phyloP scores from a whole-genome alignment of 1,284 basidiomycete species.

The Ustilago xerochloae region DNA sequence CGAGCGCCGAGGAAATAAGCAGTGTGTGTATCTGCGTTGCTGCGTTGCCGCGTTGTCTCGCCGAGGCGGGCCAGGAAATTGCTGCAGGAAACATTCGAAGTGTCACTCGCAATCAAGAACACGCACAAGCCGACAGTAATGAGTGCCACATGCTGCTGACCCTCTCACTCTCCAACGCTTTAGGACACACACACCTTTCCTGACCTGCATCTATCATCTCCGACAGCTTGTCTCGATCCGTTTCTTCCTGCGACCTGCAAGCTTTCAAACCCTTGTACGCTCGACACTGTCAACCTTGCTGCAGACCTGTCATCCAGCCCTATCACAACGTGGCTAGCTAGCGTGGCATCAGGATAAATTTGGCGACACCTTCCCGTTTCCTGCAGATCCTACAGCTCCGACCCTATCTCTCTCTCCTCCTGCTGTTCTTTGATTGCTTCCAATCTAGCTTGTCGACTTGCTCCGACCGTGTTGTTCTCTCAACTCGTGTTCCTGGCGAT shows the following conservation, averaged over 20 bases:
- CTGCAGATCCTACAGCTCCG: conserved; percentile 27
- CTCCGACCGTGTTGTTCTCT: background rate
- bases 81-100: background rate
- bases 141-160: too few species aligned
- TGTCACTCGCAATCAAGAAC: too few species aligned
- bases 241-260: background rate
- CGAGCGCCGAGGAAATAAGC: too few species aligned
- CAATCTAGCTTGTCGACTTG: background rate
- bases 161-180: background rate
- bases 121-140: too few species aligned
- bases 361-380: conserved; percentile 16
- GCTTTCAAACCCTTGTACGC: background rate
- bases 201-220: conserved; percentile 1
- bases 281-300: conserved; percentile 2
- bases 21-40: too few species aligned
- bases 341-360: background rate
- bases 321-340: background rate
- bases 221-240: background rate
- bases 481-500: background rate
- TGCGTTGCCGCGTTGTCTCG: background rate
- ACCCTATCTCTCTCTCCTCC: background rate
- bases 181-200: too few species aligned
- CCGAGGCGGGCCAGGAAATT: background rate
- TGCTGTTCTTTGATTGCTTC: too few species aligned
- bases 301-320: background rate